Evolutionary conservation across 257 asterid species (phyloP).

Genomic region (Solanum neorickii): DNA sequence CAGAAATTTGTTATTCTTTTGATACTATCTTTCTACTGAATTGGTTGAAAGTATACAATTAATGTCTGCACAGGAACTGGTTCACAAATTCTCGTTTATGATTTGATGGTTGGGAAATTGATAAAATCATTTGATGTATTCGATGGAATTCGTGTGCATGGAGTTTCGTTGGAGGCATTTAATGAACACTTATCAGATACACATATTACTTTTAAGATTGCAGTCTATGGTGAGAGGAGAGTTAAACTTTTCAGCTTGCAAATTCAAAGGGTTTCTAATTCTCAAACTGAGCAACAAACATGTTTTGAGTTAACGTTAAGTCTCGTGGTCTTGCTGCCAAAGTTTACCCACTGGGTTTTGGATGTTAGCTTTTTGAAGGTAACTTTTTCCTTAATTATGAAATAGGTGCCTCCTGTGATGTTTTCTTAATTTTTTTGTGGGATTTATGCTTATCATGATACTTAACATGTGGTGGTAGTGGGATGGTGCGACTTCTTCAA

Average conservation of each 20-base stretch:
- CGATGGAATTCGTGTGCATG: constrained; percentile 91
- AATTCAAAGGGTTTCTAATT: constrained; percentile 5
- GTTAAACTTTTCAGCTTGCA: constrained; percentile 57
- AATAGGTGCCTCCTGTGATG: background rate
- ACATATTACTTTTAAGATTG: constrained; percentile 24
- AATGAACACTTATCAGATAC: constrained; percentile 10
- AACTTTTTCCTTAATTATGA: background rate
- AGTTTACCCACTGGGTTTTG: constrained; percentile 73
- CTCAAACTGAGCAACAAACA: background rate
- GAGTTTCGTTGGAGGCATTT: constrained; percentile 36
- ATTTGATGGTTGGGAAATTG: constrained; percentile 30
- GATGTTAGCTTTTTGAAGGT: constrained; percentile 80
- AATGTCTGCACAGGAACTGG: constrained; percentile 58
- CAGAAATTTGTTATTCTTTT: background rate
- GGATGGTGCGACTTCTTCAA: constrained; percentile 27
- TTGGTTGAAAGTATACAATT: background rate
- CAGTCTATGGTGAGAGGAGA: constrained; percentile 81
- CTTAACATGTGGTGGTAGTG: constrained; percentile 9
- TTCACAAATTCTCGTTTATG: constrained; percentile 64
- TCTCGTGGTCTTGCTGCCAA: constrained; percentile 49
- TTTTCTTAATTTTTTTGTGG: background rate
- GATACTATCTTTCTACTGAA: background rate
- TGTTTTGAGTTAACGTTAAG: constrained; percentile 14
- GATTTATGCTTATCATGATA: background rate
- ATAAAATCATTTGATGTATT: constrained; percentile 58